These are phyloP conservation scores for barley (Hordeum vulgare) DNA, from an alignment of 176 grass and related monocot genomes.

Conservation along the genomic window MorexV3_pseudomolecules_assembly NC_058519.1:516215085-516215584, in stretches of 20 bases:
- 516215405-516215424: conserved; percentile 20
- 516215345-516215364: neutral
- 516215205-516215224: conserved; percentile 76
- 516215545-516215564: neutral
- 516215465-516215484: neutral
- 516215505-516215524: conserved; percentile 35
- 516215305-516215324: conserved; percentile 19
- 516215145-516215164: conserved; percentile 13
- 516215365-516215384: neutral
- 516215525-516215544: conserved; percentile 12
- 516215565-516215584: neutral
- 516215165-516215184: neutral
- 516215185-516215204: conserved; percentile 3
- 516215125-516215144: conserved; percentile 58
- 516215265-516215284: conserved; percentile 89
- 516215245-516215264: conserved; percentile 90
- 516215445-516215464: conserved; percentile 3
- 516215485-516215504: neutral
- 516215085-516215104: conserved; percentile 88
- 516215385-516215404: conserved; percentile 21
- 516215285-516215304: conserved; percentile 36
- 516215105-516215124: conserved; percentile 73
- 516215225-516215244: conserved; percentile 70
- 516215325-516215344: conserved; percentile 1
- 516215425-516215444: conserved; percentile 37